phyloP scores from a whole-genome alignment of 140 eudicot species.

The Flaveria floridana region DNA sequence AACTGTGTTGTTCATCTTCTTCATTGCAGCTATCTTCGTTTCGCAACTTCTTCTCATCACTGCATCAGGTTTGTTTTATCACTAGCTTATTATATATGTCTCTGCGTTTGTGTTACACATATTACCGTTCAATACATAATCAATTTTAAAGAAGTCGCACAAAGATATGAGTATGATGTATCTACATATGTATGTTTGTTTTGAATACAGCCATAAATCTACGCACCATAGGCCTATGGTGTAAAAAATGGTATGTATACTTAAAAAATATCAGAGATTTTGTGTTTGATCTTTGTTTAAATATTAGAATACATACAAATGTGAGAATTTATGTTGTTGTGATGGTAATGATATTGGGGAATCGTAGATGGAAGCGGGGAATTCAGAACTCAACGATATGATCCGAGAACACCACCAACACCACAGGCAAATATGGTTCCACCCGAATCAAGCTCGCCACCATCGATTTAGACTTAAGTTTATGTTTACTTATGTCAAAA shows the following conservation, averaged over 20 bases:
- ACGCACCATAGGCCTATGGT: background rate
- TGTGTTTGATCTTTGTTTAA: background rate
- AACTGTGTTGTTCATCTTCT: slow-evolving; percentile 25
- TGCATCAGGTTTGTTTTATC: slow-evolving; percentile 30
- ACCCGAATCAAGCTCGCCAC: slow-evolving; percentile 22
- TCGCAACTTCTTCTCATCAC: slow-evolving; percentile 24
- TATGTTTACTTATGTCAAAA: background rate
- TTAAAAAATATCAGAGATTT: too few relatives aligned
- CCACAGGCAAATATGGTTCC: slow-evolving; percentile 35
- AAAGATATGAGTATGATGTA: too few relatives aligned
- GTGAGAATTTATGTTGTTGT: background rate
- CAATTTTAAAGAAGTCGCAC: too few relatives aligned
- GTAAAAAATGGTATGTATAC: too few relatives aligned
- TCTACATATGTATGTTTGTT: too few relatives aligned
- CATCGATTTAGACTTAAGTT: slow-evolving; percentile 20
- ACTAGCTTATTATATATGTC: background rate
- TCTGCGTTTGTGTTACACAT: too few relatives aligned
- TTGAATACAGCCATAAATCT: too few relatives aligned
- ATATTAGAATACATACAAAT: too few relatives aligned
- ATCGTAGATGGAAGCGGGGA: slow-evolving; percentile 27
- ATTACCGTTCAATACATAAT: too few relatives aligned
- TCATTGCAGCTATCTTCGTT: slow-evolving; percentile 25
- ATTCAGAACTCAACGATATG: slow-evolving; percentile 31
- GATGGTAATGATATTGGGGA: background rate
- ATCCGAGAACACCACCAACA: slow-evolving; percentile 40